Evolutionary conservation across 306 rosid genomes (phyloP).

Genomic region (Castanospermum australe): DNA sequence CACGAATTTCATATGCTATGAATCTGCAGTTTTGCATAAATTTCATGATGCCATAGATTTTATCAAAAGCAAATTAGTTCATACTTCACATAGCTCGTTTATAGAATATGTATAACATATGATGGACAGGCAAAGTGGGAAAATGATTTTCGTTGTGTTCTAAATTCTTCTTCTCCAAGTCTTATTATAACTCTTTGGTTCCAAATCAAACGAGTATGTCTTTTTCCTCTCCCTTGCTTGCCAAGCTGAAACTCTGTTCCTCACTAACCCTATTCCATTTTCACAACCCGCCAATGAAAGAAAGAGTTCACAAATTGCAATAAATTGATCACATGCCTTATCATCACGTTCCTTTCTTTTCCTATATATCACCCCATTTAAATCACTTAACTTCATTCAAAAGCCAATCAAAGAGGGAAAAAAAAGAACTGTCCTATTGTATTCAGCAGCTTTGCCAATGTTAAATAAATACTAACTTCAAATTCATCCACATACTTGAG

Average conservation of each 20-base stretch:
- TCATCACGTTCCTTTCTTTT: no score
- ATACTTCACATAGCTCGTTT: not conserved
- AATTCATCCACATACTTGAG: no score
- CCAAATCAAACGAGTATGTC: constrained; percentile 63
- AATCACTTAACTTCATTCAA: no score
- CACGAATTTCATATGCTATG: not conserved
- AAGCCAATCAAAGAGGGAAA: no score
- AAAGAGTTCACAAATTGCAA: not conserved
- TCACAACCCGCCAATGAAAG: not conserved
- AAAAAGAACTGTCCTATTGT: no score
- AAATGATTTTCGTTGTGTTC: constrained; percentile 59
- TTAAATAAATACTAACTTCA: no score
- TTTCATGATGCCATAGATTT: not conserved
- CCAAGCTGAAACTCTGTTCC: constrained; percentile 82
- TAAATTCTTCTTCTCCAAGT: constrained; percentile 64
- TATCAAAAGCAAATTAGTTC: not conserved
- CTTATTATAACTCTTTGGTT: constrained; percentile 47
- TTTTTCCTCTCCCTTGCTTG: constrained; percentile 84
- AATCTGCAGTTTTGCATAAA: not conserved
- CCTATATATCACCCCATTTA: no score
- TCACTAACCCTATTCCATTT: constrained; percentile 45
- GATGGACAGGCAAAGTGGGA: constrained; percentile 62
- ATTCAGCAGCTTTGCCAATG: no score
- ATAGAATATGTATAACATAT: no score
- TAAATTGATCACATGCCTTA: not conserved